Percentiles rank a stretch among this genome's conserved stretches.
Evolutionary conservation across 2,329 filamentous ascomycete species (phyloP).

Genomic region (Penicillium brasilianum): DNA sequence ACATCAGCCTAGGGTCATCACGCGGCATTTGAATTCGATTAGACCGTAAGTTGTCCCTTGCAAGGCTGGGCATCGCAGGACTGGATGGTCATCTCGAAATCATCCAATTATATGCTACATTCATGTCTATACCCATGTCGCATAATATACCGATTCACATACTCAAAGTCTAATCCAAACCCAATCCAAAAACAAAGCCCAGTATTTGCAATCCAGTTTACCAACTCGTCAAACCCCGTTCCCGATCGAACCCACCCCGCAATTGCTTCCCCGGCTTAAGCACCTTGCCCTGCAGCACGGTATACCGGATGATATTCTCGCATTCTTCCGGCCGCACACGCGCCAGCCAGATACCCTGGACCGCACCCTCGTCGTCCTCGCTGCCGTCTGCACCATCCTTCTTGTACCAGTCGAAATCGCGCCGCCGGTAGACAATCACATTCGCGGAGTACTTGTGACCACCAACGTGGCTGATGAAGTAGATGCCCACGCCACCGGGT

Average conservation of each 20-base stretch:
- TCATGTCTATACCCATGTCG: not conserved
- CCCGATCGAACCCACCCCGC: constrained; percentile 86
- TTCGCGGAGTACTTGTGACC: constrained; percentile 97
- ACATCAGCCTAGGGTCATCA: not conserved
- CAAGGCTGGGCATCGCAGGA: not conserved
- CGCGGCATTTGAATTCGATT: not conserved
- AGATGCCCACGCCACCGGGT: constrained; percentile 90
- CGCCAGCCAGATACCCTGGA: constrained; percentile 92
- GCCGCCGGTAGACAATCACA: constrained; percentile 82
- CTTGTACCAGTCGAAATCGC: constrained; percentile 48
- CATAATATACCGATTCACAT: not conserved
- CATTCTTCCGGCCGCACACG: constrained; percentile 85
- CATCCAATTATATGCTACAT: not conserved
- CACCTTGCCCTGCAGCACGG: constrained; percentile 89
- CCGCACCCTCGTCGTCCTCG: constrained; percentile 63
- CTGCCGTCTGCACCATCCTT: constrained; percentile 36
- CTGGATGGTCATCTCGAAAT: not conserved
- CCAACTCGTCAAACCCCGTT: constrained; percentile 84
- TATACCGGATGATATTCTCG: constrained; percentile 88
- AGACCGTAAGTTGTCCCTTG: not conserved
- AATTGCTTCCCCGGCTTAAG: constrained; percentile 87
- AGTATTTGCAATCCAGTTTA: constrained; percentile 45
- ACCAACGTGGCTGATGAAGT: constrained; percentile 95
- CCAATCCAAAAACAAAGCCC: not conserved
- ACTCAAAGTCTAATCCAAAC: not conserved